These are phyloP conservation scores for Cladosporium sp. DNA, from an alignment of 2,329 filamentous ascomycete genomes.

Conservation along the genomic window DNA sequence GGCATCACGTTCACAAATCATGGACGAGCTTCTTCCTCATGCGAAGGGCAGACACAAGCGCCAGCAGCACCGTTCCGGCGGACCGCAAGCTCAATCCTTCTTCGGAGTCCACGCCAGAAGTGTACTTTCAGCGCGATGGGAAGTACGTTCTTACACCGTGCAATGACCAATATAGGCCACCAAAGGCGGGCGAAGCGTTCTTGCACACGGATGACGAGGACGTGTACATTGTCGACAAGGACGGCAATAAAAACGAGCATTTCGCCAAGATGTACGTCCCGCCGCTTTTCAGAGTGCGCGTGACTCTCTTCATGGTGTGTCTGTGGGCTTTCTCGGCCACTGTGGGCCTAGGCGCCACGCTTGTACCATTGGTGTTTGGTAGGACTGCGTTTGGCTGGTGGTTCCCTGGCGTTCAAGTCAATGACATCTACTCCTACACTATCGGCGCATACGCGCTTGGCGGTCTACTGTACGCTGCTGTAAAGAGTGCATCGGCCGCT, in stretches of 20 bases:
- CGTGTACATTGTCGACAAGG: slow-evolving; percentile 28
- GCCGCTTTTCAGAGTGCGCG: slow-evolving; percentile 71
- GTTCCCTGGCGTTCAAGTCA: slow-evolving; percentile 71
- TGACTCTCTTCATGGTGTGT: slow-evolving; percentile 77
- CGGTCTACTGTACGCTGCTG: slow-evolving; percentile 53
- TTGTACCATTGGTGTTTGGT: slow-evolving; percentile 80
- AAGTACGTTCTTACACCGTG: slow-evolving; percentile 86
- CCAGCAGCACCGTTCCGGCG: not conserved
- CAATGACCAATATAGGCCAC: slow-evolving; percentile 90
- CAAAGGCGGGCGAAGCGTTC: slow-evolving; percentile 77
- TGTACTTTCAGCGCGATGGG: slow-evolving; percentile 53
- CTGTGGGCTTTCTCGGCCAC: slow-evolving; percentile 91
- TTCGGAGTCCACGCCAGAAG: slow-evolving; percentile 14
- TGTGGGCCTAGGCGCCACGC: slow-evolving; percentile 77
- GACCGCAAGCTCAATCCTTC: slow-evolving; percentile 21
- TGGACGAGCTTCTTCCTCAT: slow-evolving; percentile 21
- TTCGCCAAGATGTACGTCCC: slow-evolving; percentile 62
- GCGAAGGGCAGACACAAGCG: slow-evolving; percentile 17
- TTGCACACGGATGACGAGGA: slow-evolving; percentile 65
- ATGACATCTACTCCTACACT: slow-evolving; percentile 95
- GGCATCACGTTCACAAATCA: slow-evolving; percentile 36
- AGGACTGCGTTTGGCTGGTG: slow-evolving; percentile 68
- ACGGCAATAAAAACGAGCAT: slow-evolving; percentile 38
- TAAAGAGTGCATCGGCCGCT: slow-evolving; percentile 17
- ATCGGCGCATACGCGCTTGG: slow-evolving; percentile 80